Evolutionary conservation across 257 asterid genomes (phyloP).

Genomic region (Haberlea rhodopensis): DNA sequence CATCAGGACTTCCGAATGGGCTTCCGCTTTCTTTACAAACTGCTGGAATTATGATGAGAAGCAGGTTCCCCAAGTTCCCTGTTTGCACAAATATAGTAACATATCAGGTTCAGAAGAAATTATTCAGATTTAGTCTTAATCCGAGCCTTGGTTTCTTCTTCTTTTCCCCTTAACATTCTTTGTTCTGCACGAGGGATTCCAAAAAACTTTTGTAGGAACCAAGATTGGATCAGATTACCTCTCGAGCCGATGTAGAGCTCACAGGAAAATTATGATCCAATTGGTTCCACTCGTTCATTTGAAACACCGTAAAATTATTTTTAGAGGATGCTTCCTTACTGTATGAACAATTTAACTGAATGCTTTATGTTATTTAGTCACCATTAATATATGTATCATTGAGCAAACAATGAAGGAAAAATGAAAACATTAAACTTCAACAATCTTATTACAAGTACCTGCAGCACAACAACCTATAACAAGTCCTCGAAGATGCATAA

Average conservation of each 20-base stretch:
- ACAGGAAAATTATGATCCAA: not conserved
- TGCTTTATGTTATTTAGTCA: too few species aligned
- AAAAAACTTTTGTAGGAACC: too few species aligned
- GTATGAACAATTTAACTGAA: too few species aligned
- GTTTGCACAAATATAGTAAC: constrained; percentile 21
- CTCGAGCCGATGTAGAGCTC: not conserved
- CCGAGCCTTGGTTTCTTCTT: not conserved
- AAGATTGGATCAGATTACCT: not conserved
- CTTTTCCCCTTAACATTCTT: not conserved
- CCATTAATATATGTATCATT: too few species aligned
- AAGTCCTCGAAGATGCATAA: constrained; percentile 71
- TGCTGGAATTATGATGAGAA: constrained; percentile 82
- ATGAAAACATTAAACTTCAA: too few species aligned
- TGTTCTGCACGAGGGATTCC: too few species aligned
- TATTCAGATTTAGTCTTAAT: not conserved
- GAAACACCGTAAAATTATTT: too few species aligned
- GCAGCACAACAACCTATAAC: constrained; percentile 85
- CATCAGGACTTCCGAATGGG: constrained; percentile 77
- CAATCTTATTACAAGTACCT: constrained; percentile 40
- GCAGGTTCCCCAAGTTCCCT: constrained; percentile 92
- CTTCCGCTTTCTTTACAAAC: constrained; percentile 84
- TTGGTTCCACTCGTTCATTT: too few species aligned
- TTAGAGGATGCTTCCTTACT: too few species aligned
- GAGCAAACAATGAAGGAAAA: too few species aligned
- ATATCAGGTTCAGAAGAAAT: constrained; percentile 3